Conservation (phyloP, 78 protist genomes). For the Mantamonas sphyraenae region DNA sequence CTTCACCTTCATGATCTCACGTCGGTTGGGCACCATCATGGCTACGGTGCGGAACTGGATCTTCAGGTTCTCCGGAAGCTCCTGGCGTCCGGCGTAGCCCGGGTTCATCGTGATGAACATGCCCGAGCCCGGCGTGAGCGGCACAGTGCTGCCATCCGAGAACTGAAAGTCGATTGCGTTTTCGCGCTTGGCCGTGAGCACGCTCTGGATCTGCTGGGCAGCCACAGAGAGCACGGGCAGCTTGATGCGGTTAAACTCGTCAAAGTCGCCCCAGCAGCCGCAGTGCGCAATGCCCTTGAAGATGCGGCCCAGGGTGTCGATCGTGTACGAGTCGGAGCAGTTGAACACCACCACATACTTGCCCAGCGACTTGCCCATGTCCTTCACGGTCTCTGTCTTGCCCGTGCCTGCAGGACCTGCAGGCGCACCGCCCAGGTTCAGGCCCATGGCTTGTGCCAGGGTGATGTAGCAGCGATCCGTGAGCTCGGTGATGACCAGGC, state of each 20-base stretch:
- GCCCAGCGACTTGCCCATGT: constrained; percentile 71
- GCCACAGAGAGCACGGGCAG: constrained; percentile 74
- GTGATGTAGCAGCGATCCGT: constrained; percentile 88
- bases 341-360: constrained; percentile 71
- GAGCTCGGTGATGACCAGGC: constrained; percentile 84
- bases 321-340: constrained; percentile 78
- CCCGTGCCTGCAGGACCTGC: constrained; percentile 94
- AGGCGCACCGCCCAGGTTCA: constrained; percentile 84
- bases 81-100: constrained; percentile 90
- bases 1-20: constrained; percentile 69
- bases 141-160: constrained; percentile 42
- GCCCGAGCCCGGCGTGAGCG: constrained; percentile 40
- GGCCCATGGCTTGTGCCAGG: constrained; percentile 44
- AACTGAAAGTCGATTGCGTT: constrained; percentile 44
- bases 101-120: constrained; percentile 89
- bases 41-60: constrained; percentile 73
- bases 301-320: constrained; percentile 57
- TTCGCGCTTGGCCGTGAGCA: constrained; percentile 54
- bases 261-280: constrained; percentile 84
- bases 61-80: constrained; percentile 90
- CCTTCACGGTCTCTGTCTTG: constrained; percentile 90
- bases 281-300: constrained; percentile 78
- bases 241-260: constrained; percentile 90
- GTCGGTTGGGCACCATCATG: constrained; percentile 88
- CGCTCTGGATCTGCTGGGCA: constrained; percentile 72